A percentile compares a stretch with the other conserved stretches of the same genome.
These are phyloP conservation scores for Anastatica hierochuntica DNA, from an alignment of 345 rosid genomes.

Conservation along the genomic window DNA sequence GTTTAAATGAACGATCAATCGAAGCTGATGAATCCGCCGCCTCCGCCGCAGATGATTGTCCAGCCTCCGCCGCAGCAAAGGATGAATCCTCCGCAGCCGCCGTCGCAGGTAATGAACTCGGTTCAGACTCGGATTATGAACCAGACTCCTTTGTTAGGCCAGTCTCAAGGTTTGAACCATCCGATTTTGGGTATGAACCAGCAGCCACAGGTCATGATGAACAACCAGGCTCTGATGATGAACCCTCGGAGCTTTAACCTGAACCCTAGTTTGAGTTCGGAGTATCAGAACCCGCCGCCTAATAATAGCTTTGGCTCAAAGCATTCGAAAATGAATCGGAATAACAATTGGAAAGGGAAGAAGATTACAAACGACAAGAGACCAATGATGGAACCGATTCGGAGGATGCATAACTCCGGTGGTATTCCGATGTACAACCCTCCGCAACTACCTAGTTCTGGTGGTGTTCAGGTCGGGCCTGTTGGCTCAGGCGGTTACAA, in stretches of 20 bases:
- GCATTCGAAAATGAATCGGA: constrained; percentile 26
- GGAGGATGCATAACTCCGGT: constrained; percentile 35
- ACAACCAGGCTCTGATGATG: constrained; percentile 36
- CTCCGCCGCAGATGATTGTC: constrained; percentile 35
- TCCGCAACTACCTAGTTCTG: constrained; percentile 25
- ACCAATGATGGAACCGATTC: constrained; percentile 22
- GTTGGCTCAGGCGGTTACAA: constrained; percentile 43
- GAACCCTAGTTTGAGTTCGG: constrained; percentile 27
- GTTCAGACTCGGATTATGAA: constrained; percentile 34
- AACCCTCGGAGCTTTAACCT: constrained; percentile 38
- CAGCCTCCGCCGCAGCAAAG: constrained; percentile 27
- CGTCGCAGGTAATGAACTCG: constrained; percentile 35
- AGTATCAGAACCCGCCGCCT: constrained; percentile 30
- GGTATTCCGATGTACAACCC: constrained; percentile 43
- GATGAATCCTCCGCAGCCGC: constrained; percentile 25
- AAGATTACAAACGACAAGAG: constrained; percentile 36
- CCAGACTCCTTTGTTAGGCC: constrained; percentile 38
- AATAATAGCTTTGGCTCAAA: constrained; percentile 21
- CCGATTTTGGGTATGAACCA: constrained; percentile 34
- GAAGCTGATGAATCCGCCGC: constrained; percentile 42
- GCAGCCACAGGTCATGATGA: neutral
- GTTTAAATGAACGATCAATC: constrained; percentile 47
- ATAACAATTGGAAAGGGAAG: constrained; percentile 82
- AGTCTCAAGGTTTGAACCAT: constrained; percentile 27
- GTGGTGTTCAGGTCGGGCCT: constrained; percentile 13